Evolutionary conservation across 768 basidiomycete genomes (phyloP).

Genomic region (Termitomyces sp.): DNA sequence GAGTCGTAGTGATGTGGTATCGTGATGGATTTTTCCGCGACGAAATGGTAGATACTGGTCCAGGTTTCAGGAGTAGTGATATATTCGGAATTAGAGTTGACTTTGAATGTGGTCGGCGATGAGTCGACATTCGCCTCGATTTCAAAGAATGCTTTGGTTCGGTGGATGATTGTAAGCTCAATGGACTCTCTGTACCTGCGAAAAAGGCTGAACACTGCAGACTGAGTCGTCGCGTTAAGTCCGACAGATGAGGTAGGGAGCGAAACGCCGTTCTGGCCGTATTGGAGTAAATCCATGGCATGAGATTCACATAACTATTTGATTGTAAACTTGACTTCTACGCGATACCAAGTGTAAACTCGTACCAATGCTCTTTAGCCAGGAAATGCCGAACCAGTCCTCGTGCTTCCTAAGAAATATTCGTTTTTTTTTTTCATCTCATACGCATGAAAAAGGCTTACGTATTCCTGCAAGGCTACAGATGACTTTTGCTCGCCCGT

Average conservation of each 20-base stretch:
- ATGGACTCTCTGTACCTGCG: background rate
- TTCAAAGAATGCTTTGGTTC: background rate
- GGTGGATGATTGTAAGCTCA: background rate
- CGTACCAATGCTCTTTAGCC: constrained; percentile 11
- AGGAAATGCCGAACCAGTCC: background rate
- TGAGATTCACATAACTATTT: constrained; percentile 56
- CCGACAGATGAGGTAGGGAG: background rate
- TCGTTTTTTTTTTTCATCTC: background rate
- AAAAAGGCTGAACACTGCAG: background rate
- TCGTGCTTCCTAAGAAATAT: background rate
- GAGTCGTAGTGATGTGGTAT: background rate
- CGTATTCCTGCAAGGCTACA: background rate
- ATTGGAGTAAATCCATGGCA: constrained; percentile 64
- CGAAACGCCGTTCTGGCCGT: constrained; percentile 39
- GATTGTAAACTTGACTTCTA: background rate
- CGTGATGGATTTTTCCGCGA: background rate
- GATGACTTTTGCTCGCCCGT: background rate
- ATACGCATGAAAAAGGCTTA: background rate
- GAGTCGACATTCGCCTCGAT: background rate
- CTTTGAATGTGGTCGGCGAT: background rate
- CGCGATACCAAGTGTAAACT: background rate
- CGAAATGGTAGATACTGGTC: background rate
- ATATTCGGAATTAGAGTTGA: background rate
- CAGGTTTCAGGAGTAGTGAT: background rate
- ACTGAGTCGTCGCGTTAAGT: background rate